Conservation (phyloP, 2,329 filamentous ascomycete genomes). For the Aureobasidium zeae region DNA sequence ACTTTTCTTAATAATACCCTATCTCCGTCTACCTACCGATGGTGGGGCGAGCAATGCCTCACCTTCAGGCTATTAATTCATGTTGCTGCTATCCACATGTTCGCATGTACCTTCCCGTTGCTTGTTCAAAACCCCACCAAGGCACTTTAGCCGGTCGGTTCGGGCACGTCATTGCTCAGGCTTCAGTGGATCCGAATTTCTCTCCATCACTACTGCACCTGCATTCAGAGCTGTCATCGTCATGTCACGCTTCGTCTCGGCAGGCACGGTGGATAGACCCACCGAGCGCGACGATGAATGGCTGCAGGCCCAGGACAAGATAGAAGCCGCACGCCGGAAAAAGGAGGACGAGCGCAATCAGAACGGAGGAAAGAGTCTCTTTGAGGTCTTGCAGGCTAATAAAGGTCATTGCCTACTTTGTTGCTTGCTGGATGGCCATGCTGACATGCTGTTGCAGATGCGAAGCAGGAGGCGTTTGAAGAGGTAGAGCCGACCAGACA, state of each 20-base stretch:
- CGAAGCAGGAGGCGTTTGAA: slow-evolving; percentile 75
- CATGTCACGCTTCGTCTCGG: slow-evolving; percentile 46
- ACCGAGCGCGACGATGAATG: slow-evolving; percentile 48
- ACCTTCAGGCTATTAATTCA: slow-evolving; percentile 10
- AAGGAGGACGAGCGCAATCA: slow-evolving; percentile 44
- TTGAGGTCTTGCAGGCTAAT: slow-evolving; percentile 69
- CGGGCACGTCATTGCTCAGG: too few relatives aligned
- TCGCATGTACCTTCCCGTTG: slow-evolving; percentile 6
- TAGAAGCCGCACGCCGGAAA: slow-evolving; percentile 49
- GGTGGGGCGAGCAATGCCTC: slow-evolving; percentile 3
- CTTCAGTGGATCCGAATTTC: too few relatives aligned
- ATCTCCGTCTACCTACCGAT: slow-evolving; percentile 9
- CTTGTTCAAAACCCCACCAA: slow-evolving; percentile 3
- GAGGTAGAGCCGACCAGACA: slow-evolving; percentile 41
- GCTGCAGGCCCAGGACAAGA: slow-evolving; percentile 54
- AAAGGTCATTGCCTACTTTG: slow-evolving; percentile 49
- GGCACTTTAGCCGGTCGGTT: slow-evolving; percentile 10
- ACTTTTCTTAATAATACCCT: too few relatives aligned
- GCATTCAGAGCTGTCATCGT: too few relatives aligned
- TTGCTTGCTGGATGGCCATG: neutral
- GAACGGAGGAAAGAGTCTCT: slow-evolving; percentile 54
- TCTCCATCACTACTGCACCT: too few relatives aligned
- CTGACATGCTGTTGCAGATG: slow-evolving; percentile 41
- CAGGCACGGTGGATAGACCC: slow-evolving; percentile 39
- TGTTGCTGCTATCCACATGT: neutral